A percentile compares a stretch with the other conserved stretches of the same genome.
phyloP scores from a whole-genome alignment of 2,329 filamentous ascomycete genomes.

The Nemania diffusa region DNA sequence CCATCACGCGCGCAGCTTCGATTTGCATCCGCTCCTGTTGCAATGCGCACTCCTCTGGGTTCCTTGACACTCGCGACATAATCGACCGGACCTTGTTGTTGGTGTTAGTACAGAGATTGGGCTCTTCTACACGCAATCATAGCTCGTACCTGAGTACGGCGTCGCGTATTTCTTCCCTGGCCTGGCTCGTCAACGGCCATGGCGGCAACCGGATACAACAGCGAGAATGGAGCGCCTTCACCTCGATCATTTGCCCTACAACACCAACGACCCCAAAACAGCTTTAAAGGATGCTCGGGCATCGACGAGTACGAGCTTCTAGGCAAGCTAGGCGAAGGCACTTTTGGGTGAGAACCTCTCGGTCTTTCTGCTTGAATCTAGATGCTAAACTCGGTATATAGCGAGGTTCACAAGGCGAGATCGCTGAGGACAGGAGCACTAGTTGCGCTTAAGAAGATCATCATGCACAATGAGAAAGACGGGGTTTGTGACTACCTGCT shows the following conservation, averaged over 20 bases:
- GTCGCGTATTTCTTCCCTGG: background rate
- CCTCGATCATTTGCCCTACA: constrained; percentile 67
- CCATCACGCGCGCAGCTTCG: constrained; percentile 2
- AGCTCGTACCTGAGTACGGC: background rate
- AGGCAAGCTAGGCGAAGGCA: constrained; percentile 91
- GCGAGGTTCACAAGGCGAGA: constrained; percentile 90
- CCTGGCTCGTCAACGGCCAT: constrained; percentile 16
- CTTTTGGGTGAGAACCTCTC: constrained; percentile 77
- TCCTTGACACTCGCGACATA: constrained; percentile 14
- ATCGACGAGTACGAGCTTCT: constrained; percentile 83
- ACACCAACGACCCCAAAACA: constrained; percentile 64
- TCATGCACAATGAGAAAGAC: constrained; percentile 99
- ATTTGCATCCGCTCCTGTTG: constrained; percentile 13
- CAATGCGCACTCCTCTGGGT: constrained; percentile 22
- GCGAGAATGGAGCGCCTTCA: constrained; percentile 55
- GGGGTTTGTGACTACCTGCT: constrained; percentile 66
- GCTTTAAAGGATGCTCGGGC: constrained; percentile 85
- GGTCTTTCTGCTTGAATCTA: constrained; percentile 34
- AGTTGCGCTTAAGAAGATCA: constrained; percentile 96
- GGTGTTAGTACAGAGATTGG: background rate
- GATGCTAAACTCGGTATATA: constrained; percentile 48
- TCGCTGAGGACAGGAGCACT: constrained; percentile 78
- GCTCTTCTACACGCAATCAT: background rate
- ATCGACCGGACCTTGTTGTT: constrained; percentile 7
- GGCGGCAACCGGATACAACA: constrained; percentile 33